These are phyloP conservation scores for Mycogone perniciosa DNA, from an alignment of 2,329 filamentous ascomycete species.

Conservation along the genomic window DNA sequence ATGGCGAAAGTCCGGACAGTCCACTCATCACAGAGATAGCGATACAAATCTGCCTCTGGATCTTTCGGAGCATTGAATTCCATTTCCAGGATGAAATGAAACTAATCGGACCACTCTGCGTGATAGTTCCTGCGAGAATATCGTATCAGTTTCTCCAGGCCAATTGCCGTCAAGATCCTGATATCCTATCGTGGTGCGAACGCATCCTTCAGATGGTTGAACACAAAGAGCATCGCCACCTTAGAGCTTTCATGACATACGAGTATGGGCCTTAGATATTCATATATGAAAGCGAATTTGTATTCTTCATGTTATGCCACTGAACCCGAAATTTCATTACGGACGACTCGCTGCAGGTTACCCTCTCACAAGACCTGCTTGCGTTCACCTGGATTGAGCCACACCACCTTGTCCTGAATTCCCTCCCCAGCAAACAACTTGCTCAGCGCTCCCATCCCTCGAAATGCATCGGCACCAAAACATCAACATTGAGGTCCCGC, in stretches of 20 bases:
- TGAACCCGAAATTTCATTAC: neutral
- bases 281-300: neutral
- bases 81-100: conserved; percentile 33
- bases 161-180: neutral
- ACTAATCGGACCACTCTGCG: conserved; percentile 32
- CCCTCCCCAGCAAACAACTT: conserved; percentile 29
- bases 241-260: too few relatives aligned
- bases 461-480: conserved; percentile 41
- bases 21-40: conserved; percentile 8
- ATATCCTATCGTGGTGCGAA: conserved; percentile 4
- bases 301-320: too few relatives aligned
- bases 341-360: neutral
- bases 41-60: conserved; percentile 19
- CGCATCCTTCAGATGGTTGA: conserved; percentile 3
- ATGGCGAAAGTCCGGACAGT: conserved; percentile 7
- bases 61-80: conserved; percentile 31
- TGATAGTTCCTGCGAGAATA: conserved; percentile 24
- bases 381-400: conserved; percentile 25
- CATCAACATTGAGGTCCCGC: conserved; percentile 33
- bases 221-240: neutral
- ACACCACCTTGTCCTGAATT: conserved; percentile 27
- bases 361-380: conserved; percentile 7
- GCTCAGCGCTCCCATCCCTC: conserved; percentile 35
- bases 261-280: too few relatives aligned
- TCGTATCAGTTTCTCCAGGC: conserved; percentile 13